Evolutionary conservation across 2,329 filamentous ascomycete species (phyloP), one percentile per base, ranked within the genome.

Genomic region (Intubia oerlemansii): DNA sequence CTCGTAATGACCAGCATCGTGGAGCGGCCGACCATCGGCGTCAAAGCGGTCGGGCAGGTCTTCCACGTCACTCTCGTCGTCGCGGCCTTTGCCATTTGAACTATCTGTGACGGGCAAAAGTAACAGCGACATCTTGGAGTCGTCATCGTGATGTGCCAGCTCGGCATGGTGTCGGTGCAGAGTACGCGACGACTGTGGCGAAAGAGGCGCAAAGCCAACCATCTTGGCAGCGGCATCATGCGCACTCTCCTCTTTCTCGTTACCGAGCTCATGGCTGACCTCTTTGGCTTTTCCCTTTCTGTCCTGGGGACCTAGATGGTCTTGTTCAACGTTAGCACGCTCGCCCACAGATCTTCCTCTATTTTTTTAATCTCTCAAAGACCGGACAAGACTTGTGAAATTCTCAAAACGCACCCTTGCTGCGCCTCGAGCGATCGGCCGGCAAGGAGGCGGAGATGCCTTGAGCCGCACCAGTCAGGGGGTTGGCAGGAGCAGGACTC

Each of bases 31-130:
- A 2, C 59, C 59, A 2, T 52, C 38, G 1, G 40, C 31, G 34
- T 63, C 57, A 28, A 63, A 63, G 1, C 59, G 51, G 29, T 56
- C 53, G 0, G 59, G 59, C 0, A 63, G 40, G 3, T 47, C 36
- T 35, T 62, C 57, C 2, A 61, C 39, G 0, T 50, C 48, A 6
- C 54, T 42, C 1, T 52, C 27, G 13, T 27, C 29, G 9, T 31
- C 30, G 23, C 10, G 8, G 10, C n/a, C n/a, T n/a, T n/a, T n/a
- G n/a, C n/a, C n/a, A n/a, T n/a, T n/a, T n/a, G n/a, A n/a, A n/a
- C n/a, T n/a, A n/a, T n/a, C n/a, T n/a, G n/a, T n/a, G n/a, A n/a
- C n/a, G n/a, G n/a, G n/a, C n/a, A n/a, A n/a, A n/a, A n/a, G n/a
- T n/a, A n/a, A n/a, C n/a, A n/a, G n/a, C n/a, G n/a, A n/a, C n/a